Percentiles rank a stretch among this genome's conserved stretches.
Evolutionary conservation across 345 rosid genomes (phyloP).

Genomic region (Citrus mangshanensis): DNA sequence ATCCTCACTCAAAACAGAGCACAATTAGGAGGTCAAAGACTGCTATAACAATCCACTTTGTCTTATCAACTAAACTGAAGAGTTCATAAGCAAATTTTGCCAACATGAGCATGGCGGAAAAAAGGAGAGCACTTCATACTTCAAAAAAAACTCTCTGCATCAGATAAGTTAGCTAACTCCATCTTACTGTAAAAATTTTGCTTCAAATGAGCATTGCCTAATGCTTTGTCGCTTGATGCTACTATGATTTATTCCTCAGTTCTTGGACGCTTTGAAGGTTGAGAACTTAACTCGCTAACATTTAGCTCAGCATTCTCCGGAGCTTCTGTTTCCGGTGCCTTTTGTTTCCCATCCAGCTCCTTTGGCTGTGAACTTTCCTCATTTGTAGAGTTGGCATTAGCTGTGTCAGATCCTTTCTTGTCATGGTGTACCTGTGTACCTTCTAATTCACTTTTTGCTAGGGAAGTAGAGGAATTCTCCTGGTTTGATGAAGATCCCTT

Average conservation of each 20-base stretch:
- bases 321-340: slow-evolving; percentile 22
- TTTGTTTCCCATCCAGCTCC: slow-evolving; percentile 26
- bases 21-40: slow-evolving; percentile 9
- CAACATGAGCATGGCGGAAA: not conserved
- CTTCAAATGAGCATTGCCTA: slow-evolving; percentile 14
- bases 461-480: slow-evolving; percentile 39
- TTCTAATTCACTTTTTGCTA: slow-evolving; percentile 30
- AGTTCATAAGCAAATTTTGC: slow-evolving; percentile 11
- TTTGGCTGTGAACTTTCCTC: slow-evolving; percentile 21
- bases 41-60: slow-evolving; percentile 12
- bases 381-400: slow-evolving; percentile 8
- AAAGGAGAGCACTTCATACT: slow-evolving; percentile 16
- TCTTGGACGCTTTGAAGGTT: slow-evolving; percentile 55
- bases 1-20: slow-evolving; percentile 1
- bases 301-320: slow-evolving; percentile 23
- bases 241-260: slow-evolving; percentile 26
- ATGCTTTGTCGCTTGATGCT: slow-evolving; percentile 12
- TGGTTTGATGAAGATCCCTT: slow-evolving; percentile 50
- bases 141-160: slow-evolving; percentile 18
- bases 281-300: slow-evolving; percentile 26
- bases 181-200: slow-evolving; percentile 23
- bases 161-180: slow-evolving; percentile 23
- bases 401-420: slow-evolving; percentile 4
- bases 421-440: slow-evolving; percentile 28
- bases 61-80: slow-evolving; percentile 8